Conservation (phyloP, 768 basidiomycete genomes). For the Candolleomyces aberdarensis region DNA sequence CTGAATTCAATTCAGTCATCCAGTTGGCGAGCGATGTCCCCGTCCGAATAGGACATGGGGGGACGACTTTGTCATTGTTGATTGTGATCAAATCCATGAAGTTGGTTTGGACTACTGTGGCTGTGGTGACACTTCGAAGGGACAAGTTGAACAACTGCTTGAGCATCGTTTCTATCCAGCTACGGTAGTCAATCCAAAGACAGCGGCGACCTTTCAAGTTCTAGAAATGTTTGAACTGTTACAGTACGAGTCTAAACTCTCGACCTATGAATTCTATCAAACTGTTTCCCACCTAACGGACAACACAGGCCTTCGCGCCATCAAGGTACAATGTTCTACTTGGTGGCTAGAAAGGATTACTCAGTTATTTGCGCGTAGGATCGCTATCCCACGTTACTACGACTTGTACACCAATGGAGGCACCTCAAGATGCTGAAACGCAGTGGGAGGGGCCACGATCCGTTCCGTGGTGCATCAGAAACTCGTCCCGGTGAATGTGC, state of each 20-base stretch:
- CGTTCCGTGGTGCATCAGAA: constrained; percentile 9
- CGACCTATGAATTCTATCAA: constrained; percentile 24
- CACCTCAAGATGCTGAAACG: constrained; percentile 22
- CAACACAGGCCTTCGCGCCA: constrained; percentile 17
- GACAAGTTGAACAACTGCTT: constrained; percentile 26
- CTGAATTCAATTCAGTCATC: neutral
- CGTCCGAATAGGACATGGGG: constrained; percentile 5
- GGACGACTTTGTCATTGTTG: constrained; percentile 25
- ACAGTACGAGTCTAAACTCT: constrained; percentile 25
- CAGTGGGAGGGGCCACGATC: constrained; percentile 20
- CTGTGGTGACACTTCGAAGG: constrained; percentile 14
- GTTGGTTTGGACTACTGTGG: constrained; percentile 29
- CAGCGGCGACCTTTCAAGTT: constrained; percentile 23
- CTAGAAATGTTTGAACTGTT: constrained; percentile 25
- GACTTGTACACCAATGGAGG: constrained; percentile 20
- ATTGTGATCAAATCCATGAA: constrained; percentile 23
- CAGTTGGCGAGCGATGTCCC: constrained; percentile 10
- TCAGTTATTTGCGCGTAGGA: constrained; percentile 12
- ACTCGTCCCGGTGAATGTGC: constrained; percentile 23
- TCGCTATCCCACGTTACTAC: constrained; percentile 24
- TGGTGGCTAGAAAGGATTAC: no score
- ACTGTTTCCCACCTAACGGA: constrained; percentile 18
- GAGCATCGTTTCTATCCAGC: constrained; percentile 20
- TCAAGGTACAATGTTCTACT: constrained; percentile 10
- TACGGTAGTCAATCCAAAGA: constrained; percentile 19